These are phyloP conservation scores for Heracleum sosnowskyi DNA, from an alignment of 129 eudicot genomes.

Conservation along the genomic window DNA sequence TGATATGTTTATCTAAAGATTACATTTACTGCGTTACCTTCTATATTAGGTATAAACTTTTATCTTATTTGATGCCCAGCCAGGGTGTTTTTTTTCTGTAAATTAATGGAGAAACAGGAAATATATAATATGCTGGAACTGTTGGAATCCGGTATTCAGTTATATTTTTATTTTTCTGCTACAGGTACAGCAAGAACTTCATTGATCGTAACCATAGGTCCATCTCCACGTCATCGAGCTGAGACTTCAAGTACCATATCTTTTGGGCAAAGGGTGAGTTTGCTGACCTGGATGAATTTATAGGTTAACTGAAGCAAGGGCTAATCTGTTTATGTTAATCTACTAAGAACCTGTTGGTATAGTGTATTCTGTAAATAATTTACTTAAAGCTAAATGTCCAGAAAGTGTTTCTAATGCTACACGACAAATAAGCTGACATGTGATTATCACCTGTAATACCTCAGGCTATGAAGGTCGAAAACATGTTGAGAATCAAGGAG, in stretches of 20 bases:
- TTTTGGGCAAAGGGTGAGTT: constrained; percentile 98
- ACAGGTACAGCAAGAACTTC: constrained; percentile 98
- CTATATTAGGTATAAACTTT: background rate
- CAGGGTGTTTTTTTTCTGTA: background rate
- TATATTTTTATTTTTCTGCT: constrained; percentile 7
- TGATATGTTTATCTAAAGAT: background rate
- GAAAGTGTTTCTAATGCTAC: background rate
- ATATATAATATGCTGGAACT: background rate
- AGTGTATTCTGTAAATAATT: background rate
- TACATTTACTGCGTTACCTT: background rate
- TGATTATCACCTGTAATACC: constrained; percentile 13
- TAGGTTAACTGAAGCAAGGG: background rate
- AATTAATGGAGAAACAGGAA: background rate
- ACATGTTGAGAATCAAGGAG: constrained; percentile 95
- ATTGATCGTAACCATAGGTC: constrained; percentile 82
- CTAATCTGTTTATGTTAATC: background rate
- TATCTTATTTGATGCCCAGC: background rate
- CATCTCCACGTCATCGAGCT: constrained; percentile 98
- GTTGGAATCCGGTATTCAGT: background rate
- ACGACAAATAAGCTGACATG: constrained; percentile 5
- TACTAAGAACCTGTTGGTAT: background rate
- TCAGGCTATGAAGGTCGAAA: constrained; percentile 99
- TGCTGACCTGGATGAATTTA: constrained; percentile 13
- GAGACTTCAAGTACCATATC: constrained; percentile 92
- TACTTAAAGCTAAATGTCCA: background rate